A percentile compares a stretch with the other conserved stretches of the same genome.
phyloP scores from a whole-genome alignment of 179 eudicot genomes.

The Corrigiola litoralis region DNA sequence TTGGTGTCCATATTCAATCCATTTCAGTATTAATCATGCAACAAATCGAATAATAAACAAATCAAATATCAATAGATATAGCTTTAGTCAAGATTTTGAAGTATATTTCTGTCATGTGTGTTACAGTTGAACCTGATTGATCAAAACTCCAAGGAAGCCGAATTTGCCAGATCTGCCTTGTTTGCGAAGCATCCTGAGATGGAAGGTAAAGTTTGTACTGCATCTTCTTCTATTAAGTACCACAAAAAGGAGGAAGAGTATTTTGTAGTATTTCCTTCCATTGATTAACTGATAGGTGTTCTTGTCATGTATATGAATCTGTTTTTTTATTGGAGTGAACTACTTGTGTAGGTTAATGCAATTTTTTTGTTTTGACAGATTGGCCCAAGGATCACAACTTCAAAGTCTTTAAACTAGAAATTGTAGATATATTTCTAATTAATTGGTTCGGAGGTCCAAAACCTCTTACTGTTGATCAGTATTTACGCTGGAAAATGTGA shows the following conservation, averaged over 20 bases:
- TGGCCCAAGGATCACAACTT: slow-evolving; percentile 84
- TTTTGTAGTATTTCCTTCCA: not conserved
- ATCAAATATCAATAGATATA: no score
- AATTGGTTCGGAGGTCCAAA: slow-evolving; percentile 91
- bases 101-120: not conserved
- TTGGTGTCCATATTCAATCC: no score
- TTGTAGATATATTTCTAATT: slow-evolving; percentile 64
- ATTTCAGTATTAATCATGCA: no score
- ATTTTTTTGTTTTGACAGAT: slow-evolving; percentile 32
- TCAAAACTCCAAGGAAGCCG: slow-evolving; percentile 45
- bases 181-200: slow-evolving; percentile 85
- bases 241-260: not conserved
- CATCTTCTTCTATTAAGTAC: not conserved
- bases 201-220: slow-evolving; percentile 40
- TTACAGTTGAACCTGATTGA: slow-evolving; percentile 59
- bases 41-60: no score
- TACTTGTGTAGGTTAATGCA: not conserved
- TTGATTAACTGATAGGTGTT: not conserved
- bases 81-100: not conserved
- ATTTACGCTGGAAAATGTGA: slow-evolving; percentile 57
- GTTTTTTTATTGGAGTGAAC: not conserved
- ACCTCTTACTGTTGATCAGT: slow-evolving; percentile 78
- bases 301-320: not conserved
- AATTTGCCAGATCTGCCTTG: slow-evolving; percentile 56
- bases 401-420: slow-evolving; percentile 64